phyloP scores from a whole-genome alignment of 805 yeast species.

The Barnettozyma siamensis region DNA sequence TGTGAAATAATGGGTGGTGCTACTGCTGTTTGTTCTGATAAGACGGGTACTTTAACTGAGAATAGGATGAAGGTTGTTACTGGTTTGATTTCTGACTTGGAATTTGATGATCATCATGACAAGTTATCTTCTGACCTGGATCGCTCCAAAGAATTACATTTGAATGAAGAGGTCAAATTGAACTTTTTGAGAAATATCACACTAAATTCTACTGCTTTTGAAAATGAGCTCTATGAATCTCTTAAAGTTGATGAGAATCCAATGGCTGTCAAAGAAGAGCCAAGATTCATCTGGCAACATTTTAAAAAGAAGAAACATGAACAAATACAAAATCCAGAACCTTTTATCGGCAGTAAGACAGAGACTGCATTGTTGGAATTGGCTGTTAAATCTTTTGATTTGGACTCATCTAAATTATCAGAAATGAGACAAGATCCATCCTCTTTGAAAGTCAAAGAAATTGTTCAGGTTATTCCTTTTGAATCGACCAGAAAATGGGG shows the following conservation, averaged over 20 bases:
- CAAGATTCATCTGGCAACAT: conserved; percentile 16
- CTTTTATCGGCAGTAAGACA: conserved; percentile 87
- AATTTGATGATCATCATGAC: conserved; percentile 41
- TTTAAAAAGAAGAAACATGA: conserved; percentile 2
- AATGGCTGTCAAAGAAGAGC: conserved; percentile 16
- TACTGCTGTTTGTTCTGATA: conserved; percentile 94
- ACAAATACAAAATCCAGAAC: conserved; percentile 34
- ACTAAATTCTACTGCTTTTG: conserved; percentile 88
- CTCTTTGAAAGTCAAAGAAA: conserved; percentile 28
- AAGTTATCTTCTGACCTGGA: conserved; percentile 20
- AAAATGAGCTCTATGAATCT: conserved; percentile 37
- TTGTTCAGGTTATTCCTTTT: conserved; percentile 79
- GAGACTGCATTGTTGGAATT: conserved; percentile 80
- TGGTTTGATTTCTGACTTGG: conserved; percentile 58
- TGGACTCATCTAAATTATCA: conserved; percentile 41
- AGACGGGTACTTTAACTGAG: conserved; percentile 95
- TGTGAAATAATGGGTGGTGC: conserved; percentile 99
- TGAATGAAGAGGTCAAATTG: conserved; percentile 9
- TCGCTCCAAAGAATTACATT: conserved; percentile 14
- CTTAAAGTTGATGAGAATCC: conserved; percentile 24
- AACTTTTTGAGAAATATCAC: conserved; percentile 51
- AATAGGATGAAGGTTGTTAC: conserved; percentile 87
- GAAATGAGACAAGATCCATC: conserved; percentile 33
- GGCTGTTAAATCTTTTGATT: conserved; percentile 52
- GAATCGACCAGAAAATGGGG: conserved; percentile 94